Evolutionary conservation across 805 yeast genomes (phyloP), one percentile per base, ranked within the genome.

Genomic region (Candida berthetii): DNA sequence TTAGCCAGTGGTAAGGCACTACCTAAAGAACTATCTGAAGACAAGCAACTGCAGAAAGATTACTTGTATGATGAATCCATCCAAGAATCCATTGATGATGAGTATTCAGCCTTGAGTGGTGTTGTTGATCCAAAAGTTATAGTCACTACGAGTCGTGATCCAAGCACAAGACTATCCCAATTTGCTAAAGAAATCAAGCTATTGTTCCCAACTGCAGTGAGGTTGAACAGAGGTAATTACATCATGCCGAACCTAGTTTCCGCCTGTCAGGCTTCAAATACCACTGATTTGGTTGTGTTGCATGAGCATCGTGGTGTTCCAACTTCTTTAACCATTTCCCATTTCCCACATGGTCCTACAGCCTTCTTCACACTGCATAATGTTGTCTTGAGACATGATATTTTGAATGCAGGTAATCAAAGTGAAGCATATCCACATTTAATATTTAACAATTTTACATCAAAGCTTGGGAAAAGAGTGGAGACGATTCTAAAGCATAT

Each of bases 251-350:
- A 84, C 39, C 66, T 93, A 36, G 95, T 88, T 3, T 77, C 81
- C 37, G 87, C 96, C 1, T 89, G 97, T 63, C 76, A 84, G 44
- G 67, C 82, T 40, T 80, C 91, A 0, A 85, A 85, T 15, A 79
- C 91, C 9, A 82, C 93, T 2, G 99, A 93, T 60, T 65, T 93
- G 50, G 69, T 93, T 19, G 74, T 93, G 3, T 65, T 93, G 18
- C 98, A 93, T 60, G 99, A 93, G 60, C 99, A 93, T 64, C 76
- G 99, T 65, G 99, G 99, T 76, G 91, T 87, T 0, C 99, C 99
- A 40, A 90, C 96, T 0, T 86, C 96, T 1, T 56, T 93, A 45
- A 91, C 98, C 1, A 68, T 93, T 22, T 82, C 93, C 28, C 99
- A 93, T 69, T 85, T 93, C 61, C 99, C 99, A 4, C 96, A 93